Evolutionary conservation across 768 basidiomycete genomes (phyloP), one percentile per base, ranked within the genome.

Genomic region (Mrakia frigida): DNA sequence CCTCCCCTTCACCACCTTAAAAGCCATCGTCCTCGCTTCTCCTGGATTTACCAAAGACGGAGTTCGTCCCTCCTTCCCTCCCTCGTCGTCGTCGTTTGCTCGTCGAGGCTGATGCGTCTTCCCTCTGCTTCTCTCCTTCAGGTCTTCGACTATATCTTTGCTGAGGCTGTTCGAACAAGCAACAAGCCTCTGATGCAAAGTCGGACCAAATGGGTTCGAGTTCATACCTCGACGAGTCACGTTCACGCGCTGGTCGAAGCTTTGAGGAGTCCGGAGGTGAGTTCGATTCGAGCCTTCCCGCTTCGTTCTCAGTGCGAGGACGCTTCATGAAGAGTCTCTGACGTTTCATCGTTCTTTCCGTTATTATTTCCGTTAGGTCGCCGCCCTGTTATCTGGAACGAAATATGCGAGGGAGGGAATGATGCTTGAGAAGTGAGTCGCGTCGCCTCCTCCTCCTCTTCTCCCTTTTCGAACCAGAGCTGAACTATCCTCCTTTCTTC

Each of bases 211-310:
- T 91, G 90, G 80, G 83, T 98, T 78, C 92, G 90, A 80, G 92
- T 99, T 28, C 97, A 98, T 81, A 86, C 96, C 73, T 94, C 87
- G 80, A 97, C 93, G 78, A 88, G 94, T 4, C 97, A 99, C 84
- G 94, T 99, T 11, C 97, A 98, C 81, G 94, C 94, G 79, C 84
- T 99, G 63, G 90, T 96, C 18, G 95, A 98, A 81, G 94, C 96
- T 2, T 83, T 99, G 79, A 91, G 95, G 82, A 95, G 93, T 81
- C 94, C 95, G 0, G 94, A 98, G 86, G 95, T 94, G 78, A 65
- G 75, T 35, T 35, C 37, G 23, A 16, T 37, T 35, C 14, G 14
- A 43, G 10, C 18, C 1, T 39, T 63, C n/a, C n/a, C 4, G 6
- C 13, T 50, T 50, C 46, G 16, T 50, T 73, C 84, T 80, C 43